A percentile compares a stretch with the other conserved stretches of the same genome.
Evolutionary conservation across 345 rosid species (phyloP).

Genomic region (Eucalyptus erythrocorys): DNA sequence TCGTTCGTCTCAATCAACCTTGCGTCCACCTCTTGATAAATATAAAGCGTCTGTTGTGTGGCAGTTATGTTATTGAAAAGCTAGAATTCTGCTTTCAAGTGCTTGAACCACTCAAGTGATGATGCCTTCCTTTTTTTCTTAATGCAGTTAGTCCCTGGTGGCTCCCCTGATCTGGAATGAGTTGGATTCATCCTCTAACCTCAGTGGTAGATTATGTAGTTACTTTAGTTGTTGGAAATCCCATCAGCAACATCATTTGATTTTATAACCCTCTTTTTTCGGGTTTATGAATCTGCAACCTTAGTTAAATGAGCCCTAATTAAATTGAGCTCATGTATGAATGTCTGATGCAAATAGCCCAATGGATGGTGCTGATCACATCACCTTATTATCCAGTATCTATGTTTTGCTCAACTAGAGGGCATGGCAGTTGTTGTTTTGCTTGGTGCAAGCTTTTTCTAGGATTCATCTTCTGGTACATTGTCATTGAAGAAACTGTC

Average conservation of each 20-base stretch:
- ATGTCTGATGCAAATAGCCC: not conserved
- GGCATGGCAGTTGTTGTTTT: not conserved
- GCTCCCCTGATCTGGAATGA: constrained; percentile 49
- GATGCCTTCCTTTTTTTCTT: not conserved
- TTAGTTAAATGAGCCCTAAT: not conserved
- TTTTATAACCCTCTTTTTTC: not conserved
- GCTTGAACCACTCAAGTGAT: not conserved
- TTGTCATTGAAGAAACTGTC: not conserved
- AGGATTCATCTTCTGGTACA: not conserved
- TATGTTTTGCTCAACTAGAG: not conserved
- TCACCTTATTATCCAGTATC: not conserved
- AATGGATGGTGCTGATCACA: not conserved
- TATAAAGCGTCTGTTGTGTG: not conserved
- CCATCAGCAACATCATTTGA: not conserved
- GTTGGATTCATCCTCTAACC: not conserved
- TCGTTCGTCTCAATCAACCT: not conserved
- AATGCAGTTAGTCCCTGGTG: constrained; percentile 93
- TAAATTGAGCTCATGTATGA: not conserved
- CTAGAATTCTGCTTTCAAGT: not conserved
- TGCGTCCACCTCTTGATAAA: not conserved
- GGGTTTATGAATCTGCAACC: not conserved
- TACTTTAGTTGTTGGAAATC: not conserved
- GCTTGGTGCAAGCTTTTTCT: not conserved
- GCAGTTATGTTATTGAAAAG: not conserved
- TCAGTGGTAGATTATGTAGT: not conserved